Conservation (phyloP, 371 early-diverging fungal species). For the Mucor plumbeus region DNA sequence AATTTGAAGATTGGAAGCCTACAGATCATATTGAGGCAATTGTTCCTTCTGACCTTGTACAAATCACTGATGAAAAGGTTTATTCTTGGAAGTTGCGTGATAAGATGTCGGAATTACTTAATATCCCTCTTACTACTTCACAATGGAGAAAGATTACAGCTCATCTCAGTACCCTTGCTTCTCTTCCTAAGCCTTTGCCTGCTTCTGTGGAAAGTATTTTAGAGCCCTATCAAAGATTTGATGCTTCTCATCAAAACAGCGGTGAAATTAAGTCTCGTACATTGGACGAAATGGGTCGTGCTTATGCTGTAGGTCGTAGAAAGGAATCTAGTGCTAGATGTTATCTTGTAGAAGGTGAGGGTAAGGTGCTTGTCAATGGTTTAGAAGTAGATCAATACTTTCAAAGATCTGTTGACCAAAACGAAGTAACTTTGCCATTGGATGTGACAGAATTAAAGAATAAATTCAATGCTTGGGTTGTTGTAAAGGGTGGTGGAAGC, state of each 20-base stretch:
- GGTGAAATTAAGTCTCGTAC: conserved; percentile 39
- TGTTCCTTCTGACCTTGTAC: conserved; percentile 13
- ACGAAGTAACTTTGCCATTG: conserved; percentile 79
- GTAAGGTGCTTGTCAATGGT: conserved; percentile 87
- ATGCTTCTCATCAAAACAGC: conserved; percentile 28
- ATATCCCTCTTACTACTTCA: conserved; percentile 65
- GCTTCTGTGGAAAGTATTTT: conserved; percentile 51
- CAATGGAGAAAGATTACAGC: conserved; percentile 66
- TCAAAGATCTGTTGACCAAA: conserved; percentile 64
- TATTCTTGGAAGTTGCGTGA: conserved; percentile 62
- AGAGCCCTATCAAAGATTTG: conserved; percentile 46
- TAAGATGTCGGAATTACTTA: conserved; percentile 59
- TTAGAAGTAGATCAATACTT: conserved; percentile 79
- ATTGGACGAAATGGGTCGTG: conserved; percentile 80
- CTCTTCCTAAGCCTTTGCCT: conserved; percentile 60
- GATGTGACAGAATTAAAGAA: conserved; percentile 66
- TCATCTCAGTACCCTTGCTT: conserved; percentile 58
- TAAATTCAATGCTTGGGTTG: conserved; percentile 87
- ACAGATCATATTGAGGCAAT: not conserved
- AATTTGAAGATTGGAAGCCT: conserved; percentile 44
- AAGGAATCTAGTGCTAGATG: conserved; percentile 85
- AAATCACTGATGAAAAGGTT: conserved; percentile 22
- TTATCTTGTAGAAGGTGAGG: conserved; percentile 83
- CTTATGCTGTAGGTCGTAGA: conserved; percentile 82
- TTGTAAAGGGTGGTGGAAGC: conserved; percentile 87